Conservation (phyloP, 2,329 filamentous ascomycete genomes). For the Elsinoe ampelina region DNA sequence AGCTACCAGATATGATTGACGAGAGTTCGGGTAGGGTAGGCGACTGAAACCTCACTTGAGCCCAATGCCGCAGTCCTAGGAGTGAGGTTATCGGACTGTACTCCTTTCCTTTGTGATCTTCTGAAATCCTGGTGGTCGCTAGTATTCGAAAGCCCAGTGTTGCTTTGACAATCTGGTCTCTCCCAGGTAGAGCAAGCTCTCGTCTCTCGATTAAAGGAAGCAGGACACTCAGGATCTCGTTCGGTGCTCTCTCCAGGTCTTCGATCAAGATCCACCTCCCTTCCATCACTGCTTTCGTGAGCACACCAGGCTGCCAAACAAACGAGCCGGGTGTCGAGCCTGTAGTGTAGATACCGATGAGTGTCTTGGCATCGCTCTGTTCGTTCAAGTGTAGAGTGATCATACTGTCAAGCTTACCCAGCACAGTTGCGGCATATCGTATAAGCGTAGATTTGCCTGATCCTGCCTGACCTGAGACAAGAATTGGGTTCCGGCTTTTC, state of each 20-base stretch:
- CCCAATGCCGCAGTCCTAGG: conserved; percentile 82
- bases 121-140: conserved; percentile 71
- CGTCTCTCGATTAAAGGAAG: conserved; percentile 85
- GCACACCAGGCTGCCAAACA: conserved; percentile 79
- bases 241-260: conserved; percentile 88
- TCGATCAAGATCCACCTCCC: conserved; percentile 96
- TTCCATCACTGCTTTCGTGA: conserved; percentile 88
- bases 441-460: conserved; percentile 85
- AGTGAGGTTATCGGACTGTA: conserved; percentile 58
- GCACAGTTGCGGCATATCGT: conserved; percentile 67
- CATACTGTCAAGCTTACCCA: conserved; percentile 73
- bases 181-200: conserved; percentile 82
- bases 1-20: conserved; percentile 61
- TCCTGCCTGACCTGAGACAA: conserved; percentile 75
- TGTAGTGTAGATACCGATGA: conserved; percentile 89
- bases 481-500: conserved; percentile 58
- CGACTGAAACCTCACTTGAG: conserved; percentile 58
- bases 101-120: conserved; percentile 59
- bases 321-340: conserved; percentile 83
- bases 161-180: conserved; percentile 76
- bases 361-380: conserved; percentile 93
- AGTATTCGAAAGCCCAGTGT: conserved; percentile 81
- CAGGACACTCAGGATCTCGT: conserved; percentile 87
- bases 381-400: conserved; percentile 95
- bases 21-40: conserved; percentile 62